Conservation (phyloP, 257 asterid species). For the Solanum sparsipilum region DNA sequence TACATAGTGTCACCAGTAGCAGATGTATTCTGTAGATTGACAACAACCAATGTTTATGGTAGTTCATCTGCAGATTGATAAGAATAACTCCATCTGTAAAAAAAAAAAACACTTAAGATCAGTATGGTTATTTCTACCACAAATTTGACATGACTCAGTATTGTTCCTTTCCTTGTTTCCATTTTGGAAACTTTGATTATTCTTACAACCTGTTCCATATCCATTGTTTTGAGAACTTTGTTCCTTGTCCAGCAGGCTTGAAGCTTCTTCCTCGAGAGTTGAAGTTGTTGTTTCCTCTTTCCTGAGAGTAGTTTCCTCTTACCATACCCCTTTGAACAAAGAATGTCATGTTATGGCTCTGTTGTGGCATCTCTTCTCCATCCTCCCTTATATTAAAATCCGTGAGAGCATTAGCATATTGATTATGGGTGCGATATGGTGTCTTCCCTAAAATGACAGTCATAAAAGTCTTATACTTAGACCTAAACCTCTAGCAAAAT, state of each 20-base stretch:
- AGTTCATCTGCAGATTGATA: no score
- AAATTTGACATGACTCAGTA: neutral
- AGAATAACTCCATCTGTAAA: neutral
- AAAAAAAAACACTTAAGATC: neutral
- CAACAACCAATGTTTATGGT: neutral
- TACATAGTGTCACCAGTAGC: neutral
- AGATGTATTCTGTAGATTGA: neutral
- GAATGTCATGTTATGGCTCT: neutral
- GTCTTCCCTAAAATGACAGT: neutral
- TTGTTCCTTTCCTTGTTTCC: neutral
- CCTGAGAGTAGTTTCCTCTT: neutral
- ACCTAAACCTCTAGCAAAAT: neutral
- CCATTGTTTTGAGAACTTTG: no score
- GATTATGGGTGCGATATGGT: neutral
- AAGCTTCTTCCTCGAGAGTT: neutral
- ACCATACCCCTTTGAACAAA: neutral
- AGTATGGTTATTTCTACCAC: neutral
- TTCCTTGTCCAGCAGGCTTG: neutral
- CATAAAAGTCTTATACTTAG: neutral
- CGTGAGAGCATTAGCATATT: no score
- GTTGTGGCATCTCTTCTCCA: neutral
- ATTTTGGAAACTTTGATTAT: neutral
- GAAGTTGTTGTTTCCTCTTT: neutral
- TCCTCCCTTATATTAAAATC: neutral
- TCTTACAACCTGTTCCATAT: neutral